Percentiles rank a stretch among this genome's conserved stretches.
phyloP scores from a whole-genome alignment of 2,329 filamentous ascomycete species.

The Xylaria sp. region DNA sequence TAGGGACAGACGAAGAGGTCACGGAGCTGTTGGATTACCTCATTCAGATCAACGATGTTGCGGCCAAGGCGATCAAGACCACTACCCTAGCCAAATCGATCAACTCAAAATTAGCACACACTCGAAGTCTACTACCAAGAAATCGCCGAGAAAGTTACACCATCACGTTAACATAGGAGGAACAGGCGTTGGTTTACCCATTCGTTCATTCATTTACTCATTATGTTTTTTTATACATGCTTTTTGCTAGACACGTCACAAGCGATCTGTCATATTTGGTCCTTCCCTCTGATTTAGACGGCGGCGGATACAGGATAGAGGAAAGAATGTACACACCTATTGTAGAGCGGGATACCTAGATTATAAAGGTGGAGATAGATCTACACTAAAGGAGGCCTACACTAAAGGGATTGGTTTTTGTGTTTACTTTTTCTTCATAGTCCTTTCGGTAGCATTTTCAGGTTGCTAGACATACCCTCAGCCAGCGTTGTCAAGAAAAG shows the following conservation, averaged over 20 bases:
- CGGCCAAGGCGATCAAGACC: slow-evolving; percentile 53
- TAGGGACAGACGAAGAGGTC: slow-evolving; percentile 61
- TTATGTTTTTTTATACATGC: background rate
- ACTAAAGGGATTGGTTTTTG: background rate
- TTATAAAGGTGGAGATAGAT: slow-evolving; percentile 28
- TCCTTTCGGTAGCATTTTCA: slow-evolving; percentile 2
- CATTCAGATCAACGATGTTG: slow-evolving; percentile 54
- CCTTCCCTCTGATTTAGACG: background rate
- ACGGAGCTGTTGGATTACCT: slow-evolving; percentile 57
- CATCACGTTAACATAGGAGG: slow-evolving; percentile 28
- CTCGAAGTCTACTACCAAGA: slow-evolving; percentile 23
- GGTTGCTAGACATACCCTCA: slow-evolving; percentile 15
- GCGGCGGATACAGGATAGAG: slow-evolving; percentile 18
- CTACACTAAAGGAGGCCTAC: slow-evolving; percentile 9
- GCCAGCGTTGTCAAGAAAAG: background rate
- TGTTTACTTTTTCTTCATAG: background rate
- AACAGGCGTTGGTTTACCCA: background rate
- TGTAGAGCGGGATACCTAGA: slow-evolving; percentile 21
- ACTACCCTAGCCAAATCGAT: slow-evolving; percentile 52
- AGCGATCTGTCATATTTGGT: background rate
- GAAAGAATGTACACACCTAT: slow-evolving; percentile 1
- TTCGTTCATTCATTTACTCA: background rate
- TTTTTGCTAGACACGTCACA: background rate
- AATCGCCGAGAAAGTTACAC: slow-evolving; percentile 34
- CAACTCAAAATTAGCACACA: slow-evolving; percentile 29